Conservation (phyloP, 768 basidiomycete species). For the Leccinum truebloodii region DNA sequence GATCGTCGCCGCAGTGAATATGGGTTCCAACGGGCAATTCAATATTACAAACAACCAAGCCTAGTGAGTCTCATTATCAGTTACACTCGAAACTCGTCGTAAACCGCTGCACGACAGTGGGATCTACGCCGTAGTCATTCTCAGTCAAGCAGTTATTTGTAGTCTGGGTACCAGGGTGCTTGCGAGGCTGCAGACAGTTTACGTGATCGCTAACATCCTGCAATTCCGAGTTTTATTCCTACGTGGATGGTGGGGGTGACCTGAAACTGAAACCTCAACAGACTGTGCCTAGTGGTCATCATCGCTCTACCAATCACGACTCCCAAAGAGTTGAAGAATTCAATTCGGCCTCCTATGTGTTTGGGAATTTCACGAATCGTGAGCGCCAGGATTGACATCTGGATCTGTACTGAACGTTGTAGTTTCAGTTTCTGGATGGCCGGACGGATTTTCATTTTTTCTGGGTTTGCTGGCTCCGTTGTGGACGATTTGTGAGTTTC, state of each 20-base stretch:
- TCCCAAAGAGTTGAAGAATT: constrained; percentile 47
- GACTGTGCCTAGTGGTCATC: constrained; percentile 32
- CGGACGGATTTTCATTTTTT: constrained; percentile 47
- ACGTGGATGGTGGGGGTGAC: background rate
- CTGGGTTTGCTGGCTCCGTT: constrained; percentile 48
- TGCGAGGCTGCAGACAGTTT: constrained; percentile 62
- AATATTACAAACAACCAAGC: constrained; percentile 35
- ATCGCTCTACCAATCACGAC: constrained; percentile 66
- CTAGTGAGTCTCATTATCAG: constrained; percentile 46
- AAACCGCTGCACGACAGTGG: constrained; percentile 48
- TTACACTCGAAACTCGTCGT: constrained; percentile 35
- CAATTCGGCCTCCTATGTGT: constrained; percentile 59
- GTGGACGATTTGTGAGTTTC: constrained; percentile 42
- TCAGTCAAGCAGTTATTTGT: constrained; percentile 62
- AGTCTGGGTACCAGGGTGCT: constrained; percentile 63
- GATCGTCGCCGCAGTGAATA: constrained; percentile 62
- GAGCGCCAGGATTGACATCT: constrained; percentile 7
- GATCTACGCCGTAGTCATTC: constrained; percentile 58
- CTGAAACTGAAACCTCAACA: constrained; percentile 4
- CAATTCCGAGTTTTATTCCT: constrained; percentile 13
- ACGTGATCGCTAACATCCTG: constrained; percentile 42
- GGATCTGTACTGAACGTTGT: background rate
- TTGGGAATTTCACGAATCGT: constrained; percentile 63
- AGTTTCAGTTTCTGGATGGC: constrained; percentile 40
- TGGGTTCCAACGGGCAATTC: constrained; percentile 44